These are phyloP conservation scores for Sugiyamaella chiloensis DNA, from an alignment of 805 yeast genomes.

Conservation along the genomic window DNA sequence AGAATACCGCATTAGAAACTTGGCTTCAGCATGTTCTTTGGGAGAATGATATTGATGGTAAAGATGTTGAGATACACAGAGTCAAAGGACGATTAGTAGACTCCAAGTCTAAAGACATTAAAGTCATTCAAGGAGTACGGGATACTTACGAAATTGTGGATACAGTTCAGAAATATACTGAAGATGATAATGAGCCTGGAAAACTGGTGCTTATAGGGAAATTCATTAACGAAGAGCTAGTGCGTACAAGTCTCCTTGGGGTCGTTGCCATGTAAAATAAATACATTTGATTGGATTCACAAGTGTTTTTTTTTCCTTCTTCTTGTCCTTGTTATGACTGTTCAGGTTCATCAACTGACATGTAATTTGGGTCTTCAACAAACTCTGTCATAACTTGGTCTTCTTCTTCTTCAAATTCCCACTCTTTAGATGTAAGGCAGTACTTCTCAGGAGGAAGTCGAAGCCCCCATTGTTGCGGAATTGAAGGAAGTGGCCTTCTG, in stretches of 20 bases:
- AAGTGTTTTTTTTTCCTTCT: too few species aligned
- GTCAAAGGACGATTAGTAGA: slow-evolving; percentile 69
- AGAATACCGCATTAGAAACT: slow-evolving; percentile 49
- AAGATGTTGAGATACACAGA: slow-evolving; percentile 67
- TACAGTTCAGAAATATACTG: slow-evolving; percentile 32
- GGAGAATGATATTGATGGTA: slow-evolving; percentile 52
- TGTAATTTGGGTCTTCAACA: slow-evolving; percentile 43
- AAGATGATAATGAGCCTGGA: slow-evolving; percentile 42
- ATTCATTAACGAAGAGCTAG: slow-evolving; percentile 39
- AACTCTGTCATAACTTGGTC: slow-evolving; percentile 23
- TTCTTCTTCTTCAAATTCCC: slow-evolving; percentile 58
- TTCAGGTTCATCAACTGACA: too few species aligned
- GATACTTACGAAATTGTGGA: slow-evolving; percentile 82
- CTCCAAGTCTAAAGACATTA: slow-evolving; percentile 1
- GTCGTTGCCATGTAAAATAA: not conserved
- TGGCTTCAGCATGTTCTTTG: slow-evolving; percentile 74
- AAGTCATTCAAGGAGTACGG: slow-evolving; percentile 85
- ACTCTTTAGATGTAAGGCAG: slow-evolving; percentile 80
- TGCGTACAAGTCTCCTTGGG: slow-evolving; percentile 13
- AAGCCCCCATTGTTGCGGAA: slow-evolving; percentile 86
- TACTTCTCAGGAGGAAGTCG: slow-evolving; percentile 97
- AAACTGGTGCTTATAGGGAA: slow-evolving; percentile 79
- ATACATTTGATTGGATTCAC: too few species aligned
- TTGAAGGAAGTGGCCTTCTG: slow-evolving; percentile 84
- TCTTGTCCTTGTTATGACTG: too few species aligned